Base-by-base conservation (phyloP, 257 asterid species). In the Striga asiatica region DNA sequence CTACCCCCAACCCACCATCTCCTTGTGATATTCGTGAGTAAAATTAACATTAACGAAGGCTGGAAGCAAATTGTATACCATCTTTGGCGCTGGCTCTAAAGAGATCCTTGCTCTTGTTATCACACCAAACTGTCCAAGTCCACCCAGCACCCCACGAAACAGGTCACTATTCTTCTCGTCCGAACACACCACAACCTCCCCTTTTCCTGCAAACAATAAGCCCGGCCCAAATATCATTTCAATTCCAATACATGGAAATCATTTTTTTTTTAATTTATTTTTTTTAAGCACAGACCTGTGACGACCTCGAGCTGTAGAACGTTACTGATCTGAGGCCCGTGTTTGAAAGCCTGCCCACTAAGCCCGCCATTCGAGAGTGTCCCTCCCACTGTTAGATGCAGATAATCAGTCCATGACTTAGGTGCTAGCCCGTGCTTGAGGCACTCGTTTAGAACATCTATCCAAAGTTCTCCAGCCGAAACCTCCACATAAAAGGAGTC, bases 241-340 rank as follows among this genome's bases (percentile, higher is more conserved):
- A 28, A 28, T 28, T 28, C 5, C 32, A 28, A 28, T 28, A 28
- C 32, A 28, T 28, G 32, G 32, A 28, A 3, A 28, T n/a, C n/a
- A n/a, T n/a, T n/a, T n/a, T n/a, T n/a, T n/a, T n/a, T n/a, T n/a
- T n/a, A n/a, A n/a, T n/a, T n/a, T 5, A 29, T 29, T 29, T 12
- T 4, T 37, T 21, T 13, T 41, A 20, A 17, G 38, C 50, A 74
- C 85, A 47, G 8, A 86, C 98, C 98, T 84, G 98, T 87, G 64
- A 91, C 82, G 34, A 91, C 96, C 50, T 91, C 92, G 1, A 91
- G 86, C 78, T 82, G 96, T 55, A 56, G 71, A 54, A 91, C 96
- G 38, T 91, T 91, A 50, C 84, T 87, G 74, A 87, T 91, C 58
- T 91, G 98, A 2, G 98, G 98, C 72, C 98, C 98, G 29, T 86